A percentile compares a stretch with the other conserved stretches of the same genome.
Evolutionary conservation across 352 stramenopile species (phyloP).

Genomic region (Phytophthora foliorum): DNA sequence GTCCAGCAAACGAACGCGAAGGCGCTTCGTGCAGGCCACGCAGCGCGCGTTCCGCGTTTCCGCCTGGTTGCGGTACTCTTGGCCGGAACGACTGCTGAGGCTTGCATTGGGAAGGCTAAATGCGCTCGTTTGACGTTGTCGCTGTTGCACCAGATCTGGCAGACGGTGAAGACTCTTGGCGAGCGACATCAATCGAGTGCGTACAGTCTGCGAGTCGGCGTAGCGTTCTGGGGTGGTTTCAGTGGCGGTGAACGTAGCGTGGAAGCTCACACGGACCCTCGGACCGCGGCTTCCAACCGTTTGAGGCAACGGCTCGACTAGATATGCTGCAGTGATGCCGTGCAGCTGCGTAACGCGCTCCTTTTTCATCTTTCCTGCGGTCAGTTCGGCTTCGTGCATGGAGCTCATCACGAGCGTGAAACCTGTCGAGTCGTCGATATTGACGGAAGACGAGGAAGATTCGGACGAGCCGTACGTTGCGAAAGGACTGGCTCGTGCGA

Average conservation of each 20-base stretch:
- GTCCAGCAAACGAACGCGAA: conserved; percentile 43
- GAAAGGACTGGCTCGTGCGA: conserved; percentile 11
- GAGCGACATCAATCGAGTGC: conserved; percentile 31
- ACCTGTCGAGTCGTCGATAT: conserved; percentile 26
- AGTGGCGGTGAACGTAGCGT: conserved; percentile 40
- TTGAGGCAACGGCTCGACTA: conserved; percentile 39
- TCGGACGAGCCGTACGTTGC: conserved; percentile 10
- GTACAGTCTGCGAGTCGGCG: conserved; percentile 36
- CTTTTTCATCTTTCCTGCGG: conserved; percentile 40
- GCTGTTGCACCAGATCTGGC: conserved; percentile 40
- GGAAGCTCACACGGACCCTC: conserved; percentile 53
- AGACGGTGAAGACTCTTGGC: conserved; percentile 44
- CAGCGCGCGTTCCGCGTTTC: conserved; percentile 45
- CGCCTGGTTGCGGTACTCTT: conserved; percentile 14
- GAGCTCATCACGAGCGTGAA: conserved; percentile 49
- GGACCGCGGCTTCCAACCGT: conserved; percentile 25
- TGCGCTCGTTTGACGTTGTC: conserved; percentile 17
- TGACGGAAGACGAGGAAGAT: conserved; percentile 24
- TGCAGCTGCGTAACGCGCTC: conserved; percentile 49
- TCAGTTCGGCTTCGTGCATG: conserved; percentile 38
- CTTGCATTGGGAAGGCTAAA: conserved; percentile 8
- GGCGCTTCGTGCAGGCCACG: conserved; percentile 54
- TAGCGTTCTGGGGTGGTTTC: conserved; percentile 23
- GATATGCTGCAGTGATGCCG: conserved; percentile 46
- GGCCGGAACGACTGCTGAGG: conserved; percentile 9